Conservation (phyloP, 495 filamentous ascomycete species). For the Penicillium ochrochloron region DNA sequence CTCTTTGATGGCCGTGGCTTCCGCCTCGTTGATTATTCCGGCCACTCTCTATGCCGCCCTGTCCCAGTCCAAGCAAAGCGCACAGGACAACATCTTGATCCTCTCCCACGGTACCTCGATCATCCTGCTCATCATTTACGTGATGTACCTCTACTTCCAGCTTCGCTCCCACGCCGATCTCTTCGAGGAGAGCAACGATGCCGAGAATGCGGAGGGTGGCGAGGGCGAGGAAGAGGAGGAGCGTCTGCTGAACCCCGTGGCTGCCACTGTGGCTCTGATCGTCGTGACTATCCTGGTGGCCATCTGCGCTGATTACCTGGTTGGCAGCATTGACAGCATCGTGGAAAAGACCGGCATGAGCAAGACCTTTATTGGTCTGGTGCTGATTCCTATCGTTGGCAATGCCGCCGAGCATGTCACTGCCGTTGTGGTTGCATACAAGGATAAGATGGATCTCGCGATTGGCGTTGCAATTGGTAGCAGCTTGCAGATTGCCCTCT, state of each 20-base stretch:
- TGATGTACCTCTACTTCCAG: conserved; percentile 90
- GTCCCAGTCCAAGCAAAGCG: conserved; percentile 28
- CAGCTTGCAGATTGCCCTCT: conserved; percentile 91
- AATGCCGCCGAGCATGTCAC: conserved; percentile 98
- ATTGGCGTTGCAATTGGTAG: conserved; percentile 93
- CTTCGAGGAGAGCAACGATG: conserved; percentile 68
- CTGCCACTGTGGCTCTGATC: conserved; percentile 75
- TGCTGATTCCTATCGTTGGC: conserved; percentile 94
- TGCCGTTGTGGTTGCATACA: conserved; percentile 86
- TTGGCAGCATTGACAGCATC: conserved; percentile 88
- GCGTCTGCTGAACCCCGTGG: conserved; percentile 67
- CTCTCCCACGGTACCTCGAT: conserved; percentile 91
- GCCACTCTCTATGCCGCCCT: conserved; percentile 74
- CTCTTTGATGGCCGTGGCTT: conserved; percentile 90
- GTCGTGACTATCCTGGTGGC: conserved; percentile 83
- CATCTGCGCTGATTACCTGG: conserved; percentile 90
- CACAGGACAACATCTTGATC: conserved; percentile 65
- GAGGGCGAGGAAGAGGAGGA: conserved; percentile 61
- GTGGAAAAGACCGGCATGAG: conserved; percentile 83
- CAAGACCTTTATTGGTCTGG: conserved; percentile 95
- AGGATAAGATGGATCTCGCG: conserved; percentile 97
- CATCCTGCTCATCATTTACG: conserved; percentile 85
- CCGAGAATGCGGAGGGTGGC: conserved; percentile 39
- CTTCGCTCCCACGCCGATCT: conserved; percentile 78
- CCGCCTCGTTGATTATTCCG: conserved; percentile 91